Base-by-base conservation (phyloP, 2,329 filamentous ascomycete genomes). In the Claviceps sp. region DNA sequence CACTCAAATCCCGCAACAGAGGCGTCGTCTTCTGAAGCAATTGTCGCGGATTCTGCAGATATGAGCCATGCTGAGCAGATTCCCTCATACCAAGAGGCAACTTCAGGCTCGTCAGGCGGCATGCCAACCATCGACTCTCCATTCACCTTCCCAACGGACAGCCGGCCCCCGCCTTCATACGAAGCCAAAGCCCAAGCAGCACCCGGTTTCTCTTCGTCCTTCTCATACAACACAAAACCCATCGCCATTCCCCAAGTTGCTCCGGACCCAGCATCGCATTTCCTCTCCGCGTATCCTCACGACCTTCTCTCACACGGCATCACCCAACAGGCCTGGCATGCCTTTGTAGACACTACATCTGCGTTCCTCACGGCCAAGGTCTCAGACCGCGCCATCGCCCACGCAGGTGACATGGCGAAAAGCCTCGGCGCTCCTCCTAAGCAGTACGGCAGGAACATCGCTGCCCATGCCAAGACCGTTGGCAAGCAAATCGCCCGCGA, bases 351-450 rank as follows among this genome's bases (percentile, higher is more conserved):
- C 17, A 73, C 72, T 7, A 58, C 72, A 2, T 75, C 72, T 0
- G 72, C 69, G 1, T 75, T 75, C 52, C 64, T 75, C 5, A 64
- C 66, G 0, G 71, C 72, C 48, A 71, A 66, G 20, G 69, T 74
- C 0, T 68, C 69, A 0, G 67, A 71, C 48, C 66, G 69, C 2
- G 71, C 72, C 5, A 52, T 73, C 17, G 64, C 63, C 34, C 71
- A 73, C 53, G 71, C 70, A 1, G 66, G 62, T 36, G 71, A 73
- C 47, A 58, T 71, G 14, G 71, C 62, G 7, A 62, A 62, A 38
- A 57, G 64, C 22, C 47, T 75, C 1, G 59, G 65, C 49, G 54
- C 63, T 13, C 62, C 61, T 54, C 76, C 62, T 11, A 64, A 59
- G 45, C 57, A 57, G 5, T 60, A 69, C 23, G 65, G 68, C 55